These are phyloP conservation scores for Sporothrix brunneoviolacea DNA, from an alignment of 2,329 filamentous ascomycete species.

Conservation along the genomic window DNA sequence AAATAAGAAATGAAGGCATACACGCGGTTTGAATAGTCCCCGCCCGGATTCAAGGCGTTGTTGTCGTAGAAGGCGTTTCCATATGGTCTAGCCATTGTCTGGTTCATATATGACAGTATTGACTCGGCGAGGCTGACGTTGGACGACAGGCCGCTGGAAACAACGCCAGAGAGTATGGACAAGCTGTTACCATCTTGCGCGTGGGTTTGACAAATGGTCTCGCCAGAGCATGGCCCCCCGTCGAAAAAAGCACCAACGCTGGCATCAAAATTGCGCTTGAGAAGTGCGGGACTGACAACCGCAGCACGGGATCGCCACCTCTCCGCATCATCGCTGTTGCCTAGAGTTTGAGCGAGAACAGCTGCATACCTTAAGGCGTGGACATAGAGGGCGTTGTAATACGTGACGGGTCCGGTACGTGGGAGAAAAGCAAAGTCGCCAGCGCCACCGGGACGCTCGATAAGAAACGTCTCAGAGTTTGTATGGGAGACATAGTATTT, in stretches of 20 bases:
- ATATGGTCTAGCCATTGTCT: constrained; percentile 31
- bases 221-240: constrained; percentile 26
- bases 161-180: constrained; percentile 34
- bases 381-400: constrained; percentile 47
- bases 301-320: constrained; percentile 35
- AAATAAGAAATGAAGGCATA: constrained; percentile 49
- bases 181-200: constrained; percentile 47
- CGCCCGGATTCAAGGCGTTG: constrained; percentile 26
- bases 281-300: constrained; percentile 29
- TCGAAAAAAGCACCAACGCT: constrained; percentile 40
- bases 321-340: constrained; percentile 26
- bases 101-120: constrained; percentile 34
- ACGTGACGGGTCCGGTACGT: constrained; percentile 41
- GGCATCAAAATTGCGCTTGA: constrained; percentile 35
- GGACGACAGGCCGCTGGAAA: constrained; percentile 17
- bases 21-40: constrained; percentile 37
- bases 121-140: constrained; percentile 25
- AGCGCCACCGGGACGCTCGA: constrained; percentile 36
- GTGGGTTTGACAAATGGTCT: constrained; percentile 31
- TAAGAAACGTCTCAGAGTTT: constrained; percentile 31
- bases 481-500: constrained; percentile 39
- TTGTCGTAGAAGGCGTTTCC: constrained; percentile 49
- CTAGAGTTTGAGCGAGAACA: constrained; percentile 31
- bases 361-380: constrained; percentile 39
- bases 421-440: constrained; percentile 47